These are phyloP conservation scores for Zymoseptoria crescenta DNA, from an alignment of 2,329 filamentous ascomycete genomes.

Conservation along the genomic window DNA sequence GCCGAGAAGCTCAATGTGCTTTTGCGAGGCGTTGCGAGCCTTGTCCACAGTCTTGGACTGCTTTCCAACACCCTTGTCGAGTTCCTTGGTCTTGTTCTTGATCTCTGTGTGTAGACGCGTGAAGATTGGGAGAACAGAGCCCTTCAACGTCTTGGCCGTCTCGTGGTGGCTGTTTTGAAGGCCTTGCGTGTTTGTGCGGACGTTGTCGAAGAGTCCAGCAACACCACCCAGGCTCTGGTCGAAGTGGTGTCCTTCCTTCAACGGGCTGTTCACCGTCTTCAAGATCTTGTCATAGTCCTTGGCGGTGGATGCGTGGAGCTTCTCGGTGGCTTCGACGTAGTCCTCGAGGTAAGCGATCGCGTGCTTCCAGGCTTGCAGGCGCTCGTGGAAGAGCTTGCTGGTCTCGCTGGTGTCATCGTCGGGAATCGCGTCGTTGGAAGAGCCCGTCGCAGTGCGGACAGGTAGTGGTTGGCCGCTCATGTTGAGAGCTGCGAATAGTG, in stretches of 20 bases:
- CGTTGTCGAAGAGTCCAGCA: conserved; percentile 85
- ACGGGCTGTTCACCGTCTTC: conserved; percentile 81
- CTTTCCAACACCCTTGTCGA: conserved; percentile 72
- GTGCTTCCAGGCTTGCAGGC: conserved; percentile 93
- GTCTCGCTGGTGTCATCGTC: conserved; percentile 44
- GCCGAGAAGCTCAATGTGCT: conserved; percentile 89
- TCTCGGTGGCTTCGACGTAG: conserved; percentile 78
- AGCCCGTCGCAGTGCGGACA: conserved; percentile 25
- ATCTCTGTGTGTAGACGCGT: conserved; percentile 91
- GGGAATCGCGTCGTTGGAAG: conserved; percentile 40
- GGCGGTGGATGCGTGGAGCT: conserved; percentile 71
- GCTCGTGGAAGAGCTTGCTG: conserved; percentile 66
- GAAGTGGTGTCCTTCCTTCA: conserved; percentile 89
- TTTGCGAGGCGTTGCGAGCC: conserved; percentile 76
- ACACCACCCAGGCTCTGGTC: conserved; percentile 82
- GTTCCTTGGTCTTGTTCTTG: conserved; percentile 91
- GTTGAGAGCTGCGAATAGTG: not conserved
- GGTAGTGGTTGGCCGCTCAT: conserved; percentile 20
- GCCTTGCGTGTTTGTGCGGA: conserved; percentile 85
- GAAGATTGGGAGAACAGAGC: conserved; percentile 76
- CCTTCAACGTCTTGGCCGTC: conserved; percentile 84
- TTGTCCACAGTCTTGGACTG: conserved; percentile 87
- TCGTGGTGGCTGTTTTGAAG: conserved; percentile 84
- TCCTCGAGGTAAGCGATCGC: conserved; percentile 86
- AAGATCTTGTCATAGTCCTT: conserved; percentile 95